Evolutionary conservation across 352 stramenopile genomes (phyloP).

Genomic region (Pythium biforme): DNA sequence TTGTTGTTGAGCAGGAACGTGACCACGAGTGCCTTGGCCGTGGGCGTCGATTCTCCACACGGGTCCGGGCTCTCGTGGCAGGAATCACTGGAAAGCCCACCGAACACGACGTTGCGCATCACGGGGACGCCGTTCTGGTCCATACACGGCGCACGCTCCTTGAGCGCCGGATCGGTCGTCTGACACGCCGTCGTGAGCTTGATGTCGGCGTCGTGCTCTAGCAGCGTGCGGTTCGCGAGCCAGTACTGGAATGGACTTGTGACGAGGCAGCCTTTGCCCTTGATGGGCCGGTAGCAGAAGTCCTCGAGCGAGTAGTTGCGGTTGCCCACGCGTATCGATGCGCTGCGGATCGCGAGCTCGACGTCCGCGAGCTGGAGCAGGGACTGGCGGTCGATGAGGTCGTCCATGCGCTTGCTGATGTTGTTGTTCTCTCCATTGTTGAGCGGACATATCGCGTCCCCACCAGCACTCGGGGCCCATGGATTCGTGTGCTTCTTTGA

Average conservation of each 20-base stretch:
- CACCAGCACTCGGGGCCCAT: not conserved
- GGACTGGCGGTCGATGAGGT: conserved; percentile 62
- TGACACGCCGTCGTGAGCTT: conserved; percentile 89
- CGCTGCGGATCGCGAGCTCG: conserved; percentile 53
- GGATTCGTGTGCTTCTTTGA: not conserved
- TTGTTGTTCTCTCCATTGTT: not conserved
- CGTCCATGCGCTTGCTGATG: conserved; percentile 20
- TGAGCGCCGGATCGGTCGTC: conserved; percentile 55
- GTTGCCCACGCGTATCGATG: conserved; percentile 32
- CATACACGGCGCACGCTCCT: conserved; percentile 74
- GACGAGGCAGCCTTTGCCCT: conserved; percentile 76
- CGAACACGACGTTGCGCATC: conserved; percentile 89
- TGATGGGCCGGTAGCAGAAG: conserved; percentile 79
- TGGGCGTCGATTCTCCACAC: conserved; percentile 74
- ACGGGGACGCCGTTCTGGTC: conserved; percentile 89
- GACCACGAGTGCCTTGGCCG: conserved; percentile 78
- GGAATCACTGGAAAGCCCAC: conserved; percentile 53
- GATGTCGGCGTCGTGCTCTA: conserved; percentile 69
- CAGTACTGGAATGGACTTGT: conserved; percentile 86
- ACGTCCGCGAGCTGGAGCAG: conserved; percentile 63
- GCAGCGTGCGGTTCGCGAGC: conserved; percentile 51
- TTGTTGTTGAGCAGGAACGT: conserved; percentile 88
- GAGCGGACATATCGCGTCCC: not conserved
- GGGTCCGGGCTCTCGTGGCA: conserved; percentile 82
- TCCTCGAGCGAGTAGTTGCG: conserved; percentile 51